These are phyloP conservation scores for Saraca asoca DNA, from an alignment of 331 rosid species.

Conservation along the genomic window DNA sequence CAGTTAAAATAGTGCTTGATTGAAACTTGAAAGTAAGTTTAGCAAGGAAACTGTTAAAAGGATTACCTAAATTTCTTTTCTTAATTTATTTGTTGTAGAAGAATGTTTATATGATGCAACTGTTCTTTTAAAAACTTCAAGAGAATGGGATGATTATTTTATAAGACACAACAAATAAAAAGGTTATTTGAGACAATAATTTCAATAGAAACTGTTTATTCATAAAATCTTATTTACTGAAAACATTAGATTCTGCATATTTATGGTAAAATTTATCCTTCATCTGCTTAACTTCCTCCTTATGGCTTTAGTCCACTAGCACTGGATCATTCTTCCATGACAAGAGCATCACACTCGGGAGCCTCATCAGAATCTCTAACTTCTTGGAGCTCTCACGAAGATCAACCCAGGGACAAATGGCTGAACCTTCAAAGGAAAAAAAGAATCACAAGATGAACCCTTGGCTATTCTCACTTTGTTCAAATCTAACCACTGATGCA, in stretches of 20 bases:
- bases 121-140: no score
- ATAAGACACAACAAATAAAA: no score
- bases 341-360: conserved; percentile 66
- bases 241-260: neutral
- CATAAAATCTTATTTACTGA: neutral
- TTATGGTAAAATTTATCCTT: neutral
- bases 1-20: conserved; percentile 19
- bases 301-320: conserved; percentile 44
- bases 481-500: conserved; percentile 56
- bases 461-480: conserved; percentile 66
- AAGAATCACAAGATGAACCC: conserved; percentile 52
- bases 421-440: conserved; percentile 40
- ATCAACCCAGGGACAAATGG: conserved; percentile 45
- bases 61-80: no score
- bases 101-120: no score
- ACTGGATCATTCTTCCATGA: conserved; percentile 58
- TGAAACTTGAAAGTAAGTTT: conserved; percentile 25
- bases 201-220: no score
- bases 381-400: conserved; percentile 52
- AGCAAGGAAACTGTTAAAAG: neutral
- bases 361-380: conserved; percentile 59
- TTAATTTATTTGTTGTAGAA: no score
- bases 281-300: conserved; percentile 16
- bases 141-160: no score
- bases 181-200: no score